Percentiles rank a stretch among this genome's conserved stretches.
Conservation (phyloP, 768 basidiomycete species). For the Podaxis sp. region DNA sequence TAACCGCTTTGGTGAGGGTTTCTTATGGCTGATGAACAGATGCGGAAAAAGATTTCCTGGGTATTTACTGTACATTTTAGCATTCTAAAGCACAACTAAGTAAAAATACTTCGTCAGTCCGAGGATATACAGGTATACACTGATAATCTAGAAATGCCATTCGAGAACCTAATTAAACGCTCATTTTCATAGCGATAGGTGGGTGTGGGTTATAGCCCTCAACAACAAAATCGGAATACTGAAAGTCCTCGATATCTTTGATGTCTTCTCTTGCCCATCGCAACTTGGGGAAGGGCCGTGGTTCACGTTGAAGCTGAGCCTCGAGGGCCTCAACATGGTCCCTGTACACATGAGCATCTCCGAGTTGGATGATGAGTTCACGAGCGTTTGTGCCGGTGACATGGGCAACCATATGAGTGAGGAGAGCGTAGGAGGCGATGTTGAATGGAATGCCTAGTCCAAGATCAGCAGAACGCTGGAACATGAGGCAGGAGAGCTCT, state of each 20-base stretch:
- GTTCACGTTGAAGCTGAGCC: conserved; percentile 76
- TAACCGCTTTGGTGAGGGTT: no score
- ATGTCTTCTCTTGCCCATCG: conserved; percentile 66
- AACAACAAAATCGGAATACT: conserved; percentile 76
- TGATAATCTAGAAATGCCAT: no score
- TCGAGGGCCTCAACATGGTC: conserved; percentile 90
- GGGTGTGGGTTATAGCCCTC: conserved; percentile 86
- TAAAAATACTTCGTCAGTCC: not conserved
- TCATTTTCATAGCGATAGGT: conserved; percentile 95
- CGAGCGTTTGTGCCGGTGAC: conserved; percentile 84
- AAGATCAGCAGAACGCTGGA: conserved; percentile 95
- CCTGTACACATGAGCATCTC: conserved; percentile 94
- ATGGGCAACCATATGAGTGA: conserved; percentile 97
- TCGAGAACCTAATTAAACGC: conserved; percentile 41
- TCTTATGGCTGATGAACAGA: no score
- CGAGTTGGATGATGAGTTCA: conserved; percentile 93
- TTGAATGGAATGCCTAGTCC: conserved; percentile 99
- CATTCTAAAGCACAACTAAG: not conserved
- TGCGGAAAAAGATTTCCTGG: not conserved
- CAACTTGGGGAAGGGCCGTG: conserved; percentile 81
- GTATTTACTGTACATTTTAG: not conserved
- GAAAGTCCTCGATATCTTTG: conserved; percentile 77
- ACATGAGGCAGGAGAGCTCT: conserved; percentile 92
- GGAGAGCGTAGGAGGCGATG: conserved; percentile 96
- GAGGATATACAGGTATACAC: not conserved